These are phyloP conservation scores for Geosmithia morbida DNA, from an alignment of 2,329 filamentous ascomycete species.

Conservation along the genomic window DNA sequence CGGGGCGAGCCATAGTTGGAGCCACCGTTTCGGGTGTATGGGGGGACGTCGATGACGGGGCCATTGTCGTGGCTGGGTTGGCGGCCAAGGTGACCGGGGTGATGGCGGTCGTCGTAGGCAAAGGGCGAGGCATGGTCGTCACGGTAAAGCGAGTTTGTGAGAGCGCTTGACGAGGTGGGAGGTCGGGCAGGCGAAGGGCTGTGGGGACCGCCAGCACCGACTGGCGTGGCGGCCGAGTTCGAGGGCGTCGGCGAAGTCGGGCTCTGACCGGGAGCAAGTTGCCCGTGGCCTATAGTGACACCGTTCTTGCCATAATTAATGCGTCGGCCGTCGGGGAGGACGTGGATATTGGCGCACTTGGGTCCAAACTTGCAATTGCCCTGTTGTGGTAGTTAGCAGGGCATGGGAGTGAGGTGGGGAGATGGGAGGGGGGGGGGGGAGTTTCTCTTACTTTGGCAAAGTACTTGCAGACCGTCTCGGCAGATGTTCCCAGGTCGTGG, in stretches of 20 bases:
- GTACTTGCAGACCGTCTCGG: conserved; percentile 93
- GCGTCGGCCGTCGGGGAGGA: conserved; percentile 82
- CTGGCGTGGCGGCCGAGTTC: background rate
- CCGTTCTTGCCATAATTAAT: conserved; percentile 67
- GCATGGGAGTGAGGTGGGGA: background rate
- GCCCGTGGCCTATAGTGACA: conserved; percentile 46
- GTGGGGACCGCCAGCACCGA: conserved; percentile 1
- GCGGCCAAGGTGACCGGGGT: conserved; percentile 26
- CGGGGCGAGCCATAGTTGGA: conserved; percentile 71
- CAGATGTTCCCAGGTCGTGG: conserved; percentile 73
- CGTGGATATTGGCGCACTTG: conserved; percentile 93
- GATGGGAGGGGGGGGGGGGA: background rate
- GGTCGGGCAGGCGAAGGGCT: conserved; percentile 24
- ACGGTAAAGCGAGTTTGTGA: conserved; percentile 43
- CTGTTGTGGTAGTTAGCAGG: conserved; percentile 25
- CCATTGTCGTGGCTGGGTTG: conserved; percentile 40
- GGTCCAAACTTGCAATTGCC: conserved; percentile 98
- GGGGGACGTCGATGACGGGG: conserved; percentile 42
- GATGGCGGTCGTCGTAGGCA: conserved; percentile 22
- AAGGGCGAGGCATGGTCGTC: conserved; percentile 24
- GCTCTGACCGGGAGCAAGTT: conserved; percentile 37
- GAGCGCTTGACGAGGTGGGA: conserved; percentile 51
- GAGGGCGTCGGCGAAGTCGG: conserved; percentile 25
- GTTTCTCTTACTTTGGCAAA: conserved; percentile 69
- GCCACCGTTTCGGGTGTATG: conserved; percentile 15